Percentiles rank a stretch among this genome's conserved stretches.
Evolutionary conservation across 495 filamentous ascomycete genomes (phyloP).

Genomic region (Penicillium macrosclerotiorum): DNA sequence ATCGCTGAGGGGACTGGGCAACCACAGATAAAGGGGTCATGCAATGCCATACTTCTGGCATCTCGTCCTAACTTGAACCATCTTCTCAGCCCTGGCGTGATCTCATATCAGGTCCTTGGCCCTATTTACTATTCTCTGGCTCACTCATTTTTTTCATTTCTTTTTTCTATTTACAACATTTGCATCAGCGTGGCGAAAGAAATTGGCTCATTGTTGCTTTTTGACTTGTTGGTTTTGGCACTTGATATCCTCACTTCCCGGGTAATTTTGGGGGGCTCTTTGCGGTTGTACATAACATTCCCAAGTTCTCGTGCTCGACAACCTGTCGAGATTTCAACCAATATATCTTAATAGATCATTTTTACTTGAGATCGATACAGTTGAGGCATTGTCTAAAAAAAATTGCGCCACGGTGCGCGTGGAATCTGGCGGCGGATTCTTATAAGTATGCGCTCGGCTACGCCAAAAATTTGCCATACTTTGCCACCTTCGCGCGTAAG

Average conservation of each 20-base stretch:
- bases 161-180: conserved; percentile 10
- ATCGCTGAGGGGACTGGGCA: conserved; percentile 35
- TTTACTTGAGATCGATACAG: too few species aligned
- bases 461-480: too few species aligned
- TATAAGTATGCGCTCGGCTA: too few species aligned
- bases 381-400: too few species aligned
- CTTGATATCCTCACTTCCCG: conserved; percentile 1
- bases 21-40: conserved; percentile 18
- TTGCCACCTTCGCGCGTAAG: too few species aligned
- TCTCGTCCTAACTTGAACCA: too few species aligned
- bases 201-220: conserved; percentile 8
- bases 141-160: conserved; percentile 4
- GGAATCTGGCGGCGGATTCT: too few species aligned
- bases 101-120: background rate
- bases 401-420: too few species aligned
- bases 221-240: conserved; percentile 8
- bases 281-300: background rate
- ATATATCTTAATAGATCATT: too few species aligned
- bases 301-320: too few species aligned
- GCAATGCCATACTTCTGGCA: too few species aligned
- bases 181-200: conserved; percentile 34
- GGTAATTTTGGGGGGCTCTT: background rate
- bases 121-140: background rate
- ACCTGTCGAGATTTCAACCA: too few species aligned
- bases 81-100: background rate